Base-by-base conservation (phyloP, 306 rosid species). In the Dalbergia oliveri region DNA sequence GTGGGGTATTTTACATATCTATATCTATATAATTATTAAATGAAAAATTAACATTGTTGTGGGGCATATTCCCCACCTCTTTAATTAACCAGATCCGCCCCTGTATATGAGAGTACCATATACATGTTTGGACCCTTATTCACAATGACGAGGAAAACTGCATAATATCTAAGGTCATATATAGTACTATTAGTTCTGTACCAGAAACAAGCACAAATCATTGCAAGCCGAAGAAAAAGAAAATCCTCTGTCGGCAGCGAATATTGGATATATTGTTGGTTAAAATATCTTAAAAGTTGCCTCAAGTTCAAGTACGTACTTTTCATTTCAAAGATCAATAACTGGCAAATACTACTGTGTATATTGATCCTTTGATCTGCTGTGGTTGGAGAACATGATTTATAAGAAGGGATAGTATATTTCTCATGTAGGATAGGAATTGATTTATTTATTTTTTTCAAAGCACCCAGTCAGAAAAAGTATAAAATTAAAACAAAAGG, bases 301-400 rank as follows among this genome's bases (percentile, higher is more conserved):
- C 13, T 58, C 37, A 43, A 56, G 45, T 68, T 54, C 31, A 26
- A 26, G 31, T 26, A 26, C 31, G 31, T 26, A 2, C 31, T 26
- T 26, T 26, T 26, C 31, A 37, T 3, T 66, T n/a, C 43, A 23
- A 19, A 3, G 9, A 11, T 23, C 51, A 16, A 50, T 35, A 72
- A 72, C 66, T 72, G 19, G 58, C 77, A 37, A 73, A 73, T 12
- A 58, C 31, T 73, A 16, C 34, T 18, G 3, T 26, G 1, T 21
- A 21, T 21, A 21, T 21, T n/a, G 53, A 72, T 34, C 4, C 39
- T 16, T 33, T 53, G 4, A 31, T 8, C 12, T 35, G 31, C 53
- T 34, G 34, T 7, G 33, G 7, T 53, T 3, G 3, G 50, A 50
- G 60, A 51, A 34, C 45, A 1, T 26, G 6, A 45, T 47, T 10